Evolutionary conservation across 331 rosid species (phyloP).

Genomic region (Cydonia oblonga): DNA sequence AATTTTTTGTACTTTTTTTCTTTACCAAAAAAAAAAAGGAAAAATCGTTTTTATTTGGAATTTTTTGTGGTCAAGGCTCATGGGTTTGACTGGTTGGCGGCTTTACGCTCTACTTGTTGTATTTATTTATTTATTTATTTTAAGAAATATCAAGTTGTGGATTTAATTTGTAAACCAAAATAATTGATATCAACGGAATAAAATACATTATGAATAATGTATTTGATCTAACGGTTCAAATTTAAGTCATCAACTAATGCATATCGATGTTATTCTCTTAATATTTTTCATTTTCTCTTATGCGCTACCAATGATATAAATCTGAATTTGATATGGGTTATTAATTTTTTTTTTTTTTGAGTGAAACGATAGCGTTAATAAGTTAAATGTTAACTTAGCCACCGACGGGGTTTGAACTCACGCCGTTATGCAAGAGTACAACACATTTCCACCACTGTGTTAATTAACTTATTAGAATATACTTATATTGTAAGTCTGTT

Average conservation of each 20-base stretch:
- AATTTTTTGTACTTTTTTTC: not conserved
- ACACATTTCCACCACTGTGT: no score
- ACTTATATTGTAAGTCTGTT: not conserved
- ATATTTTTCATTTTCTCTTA: not conserved
- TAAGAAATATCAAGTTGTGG: not conserved
- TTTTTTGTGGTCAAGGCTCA: constrained; percentile 45
- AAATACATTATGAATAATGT: no score
- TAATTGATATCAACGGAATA: no score
- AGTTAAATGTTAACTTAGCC: no score
- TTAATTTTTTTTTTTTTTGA: no score
- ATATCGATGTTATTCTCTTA: not conserved
- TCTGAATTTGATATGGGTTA: not conserved
- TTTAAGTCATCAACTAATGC: not conserved
- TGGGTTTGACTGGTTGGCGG: constrained; percentile 76
- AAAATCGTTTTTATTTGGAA: not conserved
- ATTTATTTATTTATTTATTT: no score
- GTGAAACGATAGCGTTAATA: no score
- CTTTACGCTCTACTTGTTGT: not conserved
- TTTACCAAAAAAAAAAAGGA: not conserved
- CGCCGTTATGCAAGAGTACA: no score
- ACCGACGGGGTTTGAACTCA: no score
- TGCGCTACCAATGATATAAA: not conserved
- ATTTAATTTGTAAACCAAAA: no score
- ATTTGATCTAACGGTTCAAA: constrained; percentile 1
- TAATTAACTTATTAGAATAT: not conserved